Base-by-base conservation (phyloP, 1,284 basidiomycete species). In the Lentinula novae-zelandiae region DNA sequence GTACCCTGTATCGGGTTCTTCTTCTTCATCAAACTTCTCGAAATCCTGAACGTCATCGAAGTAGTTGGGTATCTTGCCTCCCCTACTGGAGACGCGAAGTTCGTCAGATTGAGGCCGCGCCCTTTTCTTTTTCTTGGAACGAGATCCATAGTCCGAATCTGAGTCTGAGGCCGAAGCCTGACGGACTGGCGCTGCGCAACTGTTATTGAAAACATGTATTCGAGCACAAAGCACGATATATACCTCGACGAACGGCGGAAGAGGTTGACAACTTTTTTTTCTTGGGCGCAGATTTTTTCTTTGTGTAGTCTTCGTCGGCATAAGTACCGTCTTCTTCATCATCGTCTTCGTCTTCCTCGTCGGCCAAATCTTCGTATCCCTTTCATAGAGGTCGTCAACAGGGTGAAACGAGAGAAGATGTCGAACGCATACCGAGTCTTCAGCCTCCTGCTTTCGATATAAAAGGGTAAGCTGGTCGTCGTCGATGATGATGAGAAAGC, bases 111-210 rank as follows among this genome's bases (percentile, higher is more conserved):
- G 81, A 69, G 72, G 78, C 62, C 76, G 82, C 68, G 75, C 77
- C 72, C 83, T 88, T 77, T 92, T 93, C 79, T 91, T 92, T 78
- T 93, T 94, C 79, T 93, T 90, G 46, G 90, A 85, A 63, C 91
- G 89, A 38, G 87, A 81, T 40, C 89, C 93, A 70, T 95, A 96
- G 69, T 95, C 93, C 10, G 92, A 95, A 71, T 93, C 93, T 3
- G 92, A 93, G 71, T 92, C 89, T 50, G 89, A 89, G 60, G 76
- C 80, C 63, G 78, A 79, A 54, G 76, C 76, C 63, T 78, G 79
- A 62, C 83, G 82, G 63, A 78, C 70, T 56, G 78, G 69, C 61
- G 77, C 79, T 84, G 71, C 64, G 66, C 67, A 63, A 62, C 60
- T 71, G 9, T n/a, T 46, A 62, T 57, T 60, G 54, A 50, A 61